These are phyloP conservation scores for Leptographium galeiforme DNA, from an alignment of 2,329 filamentous ascomycete genomes.

Conservation along the genomic window DNA sequence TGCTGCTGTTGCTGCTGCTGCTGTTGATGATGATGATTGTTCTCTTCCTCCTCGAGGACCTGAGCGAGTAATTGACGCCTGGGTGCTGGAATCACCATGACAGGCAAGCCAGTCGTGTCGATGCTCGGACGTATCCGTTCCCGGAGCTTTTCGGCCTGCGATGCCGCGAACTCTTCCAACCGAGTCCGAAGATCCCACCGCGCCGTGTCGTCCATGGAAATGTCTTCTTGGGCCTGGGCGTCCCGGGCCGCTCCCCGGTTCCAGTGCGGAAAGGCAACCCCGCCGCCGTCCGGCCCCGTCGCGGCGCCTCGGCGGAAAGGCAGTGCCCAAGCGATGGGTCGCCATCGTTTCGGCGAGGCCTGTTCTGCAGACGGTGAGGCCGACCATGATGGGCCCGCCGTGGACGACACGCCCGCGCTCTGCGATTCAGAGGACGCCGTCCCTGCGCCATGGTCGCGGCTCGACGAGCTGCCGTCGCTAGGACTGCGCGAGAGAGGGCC, in stretches of 20 bases:
- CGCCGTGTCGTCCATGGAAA: constrained; percentile 9
- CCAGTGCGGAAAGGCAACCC: neutral
- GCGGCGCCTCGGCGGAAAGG: constrained; percentile 14
- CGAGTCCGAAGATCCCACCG: constrained; percentile 44
- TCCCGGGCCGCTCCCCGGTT: no score
- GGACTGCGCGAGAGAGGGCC: constrained; percentile 8
- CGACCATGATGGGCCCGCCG: constrained; percentile 7
- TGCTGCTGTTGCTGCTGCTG: constrained; percentile 2
- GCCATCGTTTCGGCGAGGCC: constrained; percentile 13
- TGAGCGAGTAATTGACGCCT: constrained; percentile 42
- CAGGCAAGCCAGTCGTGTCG: constrained; percentile 41
- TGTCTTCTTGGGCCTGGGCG: neutral
- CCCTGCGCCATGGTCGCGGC: neutral
- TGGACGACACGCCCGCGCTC: neutral
- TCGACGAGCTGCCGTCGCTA: constrained; percentile 3
- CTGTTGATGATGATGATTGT: constrained; percentile 3
- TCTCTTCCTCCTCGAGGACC: constrained; percentile 40
- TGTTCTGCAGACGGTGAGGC: constrained; percentile 13
- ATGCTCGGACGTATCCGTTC: constrained; percentile 41
- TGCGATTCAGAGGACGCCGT: constrained; percentile 2
- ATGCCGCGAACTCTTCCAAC: constrained; percentile 47
- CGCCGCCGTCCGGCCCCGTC: neutral
- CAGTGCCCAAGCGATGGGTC: constrained; percentile 17
- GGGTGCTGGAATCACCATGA: constrained; percentile 49
- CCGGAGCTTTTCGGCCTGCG: constrained; percentile 45